phyloP scores from a whole-genome alignment of 805 yeast genomes.

The Candida xyloterini region DNA sequence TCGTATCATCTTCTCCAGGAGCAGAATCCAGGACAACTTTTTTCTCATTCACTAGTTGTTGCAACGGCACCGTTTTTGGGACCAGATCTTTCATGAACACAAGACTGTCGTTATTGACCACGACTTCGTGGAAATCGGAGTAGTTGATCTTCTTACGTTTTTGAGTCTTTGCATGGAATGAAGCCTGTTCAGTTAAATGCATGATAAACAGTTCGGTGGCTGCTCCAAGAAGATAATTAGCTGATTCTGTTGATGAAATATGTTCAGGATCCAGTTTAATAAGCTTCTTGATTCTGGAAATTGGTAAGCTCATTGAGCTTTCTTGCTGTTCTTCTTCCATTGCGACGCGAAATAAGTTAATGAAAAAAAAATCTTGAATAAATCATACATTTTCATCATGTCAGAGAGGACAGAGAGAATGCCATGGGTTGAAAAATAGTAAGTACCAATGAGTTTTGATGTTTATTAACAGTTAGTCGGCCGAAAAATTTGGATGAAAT shows the following conservation, averaged over 20 bases:
- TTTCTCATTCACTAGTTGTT: slow-evolving; percentile 44
- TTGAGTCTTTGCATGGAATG: slow-evolving; percentile 58
- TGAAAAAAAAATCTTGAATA: not conserved
- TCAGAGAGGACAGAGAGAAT: slow-evolving; percentile 38
- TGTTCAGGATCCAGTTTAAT: slow-evolving; percentile 76
- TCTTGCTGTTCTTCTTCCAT: slow-evolving; percentile 18
- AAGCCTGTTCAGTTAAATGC: slow-evolving; percentile 68
- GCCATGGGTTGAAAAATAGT: slow-evolving; percentile 94
- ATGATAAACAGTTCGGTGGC: slow-evolving; percentile 75
- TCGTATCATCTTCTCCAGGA: slow-evolving; percentile 15
- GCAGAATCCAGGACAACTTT: slow-evolving; percentile 21
- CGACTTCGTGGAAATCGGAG: slow-evolving; percentile 66
- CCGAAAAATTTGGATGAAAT: slow-evolving; percentile 86
- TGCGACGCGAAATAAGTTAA: slow-evolving; percentile 11
- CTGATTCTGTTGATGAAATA: slow-evolving; percentile 60
- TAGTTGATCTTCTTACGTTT: slow-evolving; percentile 69
- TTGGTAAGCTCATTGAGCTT: slow-evolving; percentile 43
- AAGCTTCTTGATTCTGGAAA: slow-evolving; percentile 66
- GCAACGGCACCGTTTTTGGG: slow-evolving; percentile 56
- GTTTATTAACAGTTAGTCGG: slow-evolving; percentile 43
- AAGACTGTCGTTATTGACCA: slow-evolving; percentile 54
- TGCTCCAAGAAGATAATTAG: slow-evolving; percentile 72
- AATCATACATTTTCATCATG: not conserved
- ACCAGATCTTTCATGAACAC: slow-evolving; percentile 63
- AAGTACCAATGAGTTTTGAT: slow-evolving; percentile 18